phyloP scores from a whole-genome alignment of 2,329 filamentous ascomycete genomes.

The Verticillium longisporum region DNA sequence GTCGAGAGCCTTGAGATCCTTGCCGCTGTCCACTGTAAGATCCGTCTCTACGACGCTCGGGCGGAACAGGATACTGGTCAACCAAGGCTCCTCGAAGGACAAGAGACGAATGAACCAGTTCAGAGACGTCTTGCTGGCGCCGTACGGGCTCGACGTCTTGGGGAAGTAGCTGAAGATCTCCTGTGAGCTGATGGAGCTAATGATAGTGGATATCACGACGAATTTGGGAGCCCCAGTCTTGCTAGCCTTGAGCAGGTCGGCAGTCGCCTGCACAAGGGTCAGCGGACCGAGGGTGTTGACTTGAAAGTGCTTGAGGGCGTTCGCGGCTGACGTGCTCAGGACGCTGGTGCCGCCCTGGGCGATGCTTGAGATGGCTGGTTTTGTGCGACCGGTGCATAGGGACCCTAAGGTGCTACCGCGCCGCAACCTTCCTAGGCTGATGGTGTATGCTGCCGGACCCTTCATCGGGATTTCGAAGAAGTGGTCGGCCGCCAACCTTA shows the following conservation, averaged over 20 bases:
- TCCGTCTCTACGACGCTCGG: conserved; percentile 17
- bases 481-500: conserved; percentile 13
- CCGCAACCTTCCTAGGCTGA: conserved; percentile 11
- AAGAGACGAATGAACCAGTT: conserved; percentile 24
- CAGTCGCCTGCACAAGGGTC: conserved; percentile 15
- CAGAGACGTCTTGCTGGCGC: conserved; percentile 30
- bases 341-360: too few relatives aligned
- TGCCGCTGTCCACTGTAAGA: not conserved
- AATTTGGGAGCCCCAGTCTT: conserved; percentile 16
- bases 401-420: conserved; percentile 7
- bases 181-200: conserved; percentile 16
- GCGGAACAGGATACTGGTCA: conserved; percentile 23
- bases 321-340: too few relatives aligned
- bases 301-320: conserved; percentile 21
- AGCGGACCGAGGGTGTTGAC: conserved; percentile 24
- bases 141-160: conserved; percentile 28
- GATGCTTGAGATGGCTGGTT: conserved; percentile 5
- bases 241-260: conserved; percentile 16
- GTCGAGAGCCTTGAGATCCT: conserved; percentile 3
- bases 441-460: conserved; percentile 12
- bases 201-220: conserved; percentile 15
- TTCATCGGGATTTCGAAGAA: conserved; percentile 13
- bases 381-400: conserved; percentile 4
- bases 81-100: conserved; percentile 21
- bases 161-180: conserved; percentile 2